These are phyloP conservation scores for Baorangia bicolor DNA, from an alignment of 768 basidiomycete genomes.

Conservation along the genomic window DNA sequence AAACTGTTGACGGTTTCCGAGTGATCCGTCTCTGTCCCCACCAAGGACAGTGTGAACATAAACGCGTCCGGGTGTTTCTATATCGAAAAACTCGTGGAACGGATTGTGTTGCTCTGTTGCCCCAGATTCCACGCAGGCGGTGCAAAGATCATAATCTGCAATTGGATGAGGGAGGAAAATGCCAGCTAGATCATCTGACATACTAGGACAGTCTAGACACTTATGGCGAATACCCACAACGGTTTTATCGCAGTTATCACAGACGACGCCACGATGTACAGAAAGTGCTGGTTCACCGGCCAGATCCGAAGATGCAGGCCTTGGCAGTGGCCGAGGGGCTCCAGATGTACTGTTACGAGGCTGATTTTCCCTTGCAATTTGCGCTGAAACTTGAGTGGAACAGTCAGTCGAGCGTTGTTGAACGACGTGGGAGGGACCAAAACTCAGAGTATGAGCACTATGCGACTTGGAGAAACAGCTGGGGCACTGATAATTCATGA, in stretches of 20 bases:
- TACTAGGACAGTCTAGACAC: conserved; percentile 75
- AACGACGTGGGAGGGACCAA: conserved; percentile 32
- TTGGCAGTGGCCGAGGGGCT: not conserved
- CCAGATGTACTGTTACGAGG: not conserved
- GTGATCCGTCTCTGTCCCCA: conserved; percentile 31
- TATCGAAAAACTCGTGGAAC: conserved; percentile 70
- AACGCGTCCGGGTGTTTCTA: conserved; percentile 62
- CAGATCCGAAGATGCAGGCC: not conserved
- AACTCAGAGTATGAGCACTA: conserved; percentile 30
- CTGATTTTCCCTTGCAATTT: not conserved
- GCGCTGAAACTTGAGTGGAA: not conserved
- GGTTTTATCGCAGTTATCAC: conserved; percentile 59
- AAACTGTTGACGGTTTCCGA: conserved; percentile 7
- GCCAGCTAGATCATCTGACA: conserved; percentile 13
- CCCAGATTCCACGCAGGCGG: conserved; percentile 50
- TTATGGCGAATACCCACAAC: conserved; percentile 74
- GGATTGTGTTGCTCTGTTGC: conserved; percentile 54
- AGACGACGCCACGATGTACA: conserved; percentile 58
- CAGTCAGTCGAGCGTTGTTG: conserved; percentile 11
- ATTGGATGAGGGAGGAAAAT: not conserved
- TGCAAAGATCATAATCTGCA: conserved; percentile 73
- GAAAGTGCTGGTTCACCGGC: not conserved
- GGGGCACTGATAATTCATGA: conserved; percentile 25
- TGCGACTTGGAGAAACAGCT: conserved; percentile 29
- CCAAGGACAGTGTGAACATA: conserved; percentile 59